Evolutionary conservation across 2,329 filamentous ascomycete genomes (phyloP).

Genomic region (Paecilomyces niveus): DNA sequence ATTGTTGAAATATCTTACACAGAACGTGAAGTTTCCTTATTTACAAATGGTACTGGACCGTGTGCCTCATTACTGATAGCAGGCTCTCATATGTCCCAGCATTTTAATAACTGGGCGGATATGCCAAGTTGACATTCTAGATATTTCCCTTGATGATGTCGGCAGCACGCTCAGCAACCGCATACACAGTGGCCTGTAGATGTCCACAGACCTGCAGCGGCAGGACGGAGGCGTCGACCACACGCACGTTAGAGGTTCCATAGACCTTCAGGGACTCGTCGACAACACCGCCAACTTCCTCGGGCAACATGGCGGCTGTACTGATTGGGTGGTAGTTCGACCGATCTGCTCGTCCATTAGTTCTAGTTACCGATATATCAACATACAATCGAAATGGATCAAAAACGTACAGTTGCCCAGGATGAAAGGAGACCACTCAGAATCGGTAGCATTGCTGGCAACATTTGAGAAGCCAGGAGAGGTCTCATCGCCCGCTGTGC

Average conservation of each 20-base stretch:
- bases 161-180: constrained; percentile 21
- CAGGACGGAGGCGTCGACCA: constrained; percentile 25
- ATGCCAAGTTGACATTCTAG: neutral
- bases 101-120: neutral
- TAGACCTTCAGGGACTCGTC: constrained; percentile 23
- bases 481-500: constrained; percentile 11
- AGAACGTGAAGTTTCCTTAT: neutral
- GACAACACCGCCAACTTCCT: constrained; percentile 26
- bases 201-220: constrained; percentile 22
- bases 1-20: neutral
- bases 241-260: constrained; percentile 24
- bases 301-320: constrained; percentile 25
- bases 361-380: neutral
- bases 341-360: constrained; percentile 9
- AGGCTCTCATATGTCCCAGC: neutral
- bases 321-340: constrained; percentile 24
- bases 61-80: neutral
- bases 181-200: constrained; percentile 20
- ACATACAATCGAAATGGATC: neutral
- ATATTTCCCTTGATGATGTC: constrained; percentile 23
- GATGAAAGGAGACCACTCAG: constrained; percentile 17
- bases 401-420: constrained; percentile 15
- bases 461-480: constrained; percentile 13
- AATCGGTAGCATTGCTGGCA: constrained; percentile 13
- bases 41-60: neutral